These are phyloP conservation scores for Globisporangium cystogenes DNA, from an alignment of 352 stramenopile species.

Conservation along the genomic window DNA sequence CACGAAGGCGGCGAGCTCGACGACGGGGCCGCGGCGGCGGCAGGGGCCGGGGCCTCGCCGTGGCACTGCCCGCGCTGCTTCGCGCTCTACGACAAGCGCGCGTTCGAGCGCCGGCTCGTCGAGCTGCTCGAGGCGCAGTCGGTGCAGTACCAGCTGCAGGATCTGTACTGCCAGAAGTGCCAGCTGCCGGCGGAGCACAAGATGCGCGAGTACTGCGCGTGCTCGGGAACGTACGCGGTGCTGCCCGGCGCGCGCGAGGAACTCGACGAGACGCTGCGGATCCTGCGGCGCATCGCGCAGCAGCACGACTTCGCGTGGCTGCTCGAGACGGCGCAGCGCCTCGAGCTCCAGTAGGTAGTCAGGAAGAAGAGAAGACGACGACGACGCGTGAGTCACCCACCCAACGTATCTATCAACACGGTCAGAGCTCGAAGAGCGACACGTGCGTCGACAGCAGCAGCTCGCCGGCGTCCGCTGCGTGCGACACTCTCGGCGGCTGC, in stretches of 20 bases:
- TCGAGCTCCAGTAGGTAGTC: slow-evolving; percentile 22
- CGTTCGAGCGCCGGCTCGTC: slow-evolving; percentile 90
- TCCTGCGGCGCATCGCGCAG: slow-evolving; percentile 56
- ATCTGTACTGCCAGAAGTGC: slow-evolving; percentile 83
- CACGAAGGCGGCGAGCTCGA: slow-evolving; percentile 16
- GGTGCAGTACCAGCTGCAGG: slow-evolving; percentile 92
- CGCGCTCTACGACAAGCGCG: slow-evolving; percentile 84
- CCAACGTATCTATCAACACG: not conserved
- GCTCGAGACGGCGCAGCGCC: slow-evolving; percentile 57
- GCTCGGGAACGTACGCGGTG: slow-evolving; percentile 62
- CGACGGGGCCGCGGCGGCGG: slow-evolving; percentile 3
- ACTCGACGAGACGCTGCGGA: slow-evolving; percentile 50
- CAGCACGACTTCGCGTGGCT: slow-evolving; percentile 71
- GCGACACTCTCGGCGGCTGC: slow-evolving; percentile 6
- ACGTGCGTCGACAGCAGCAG: slow-evolving; percentile 2
- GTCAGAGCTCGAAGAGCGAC: slow-evolving; percentile 4
- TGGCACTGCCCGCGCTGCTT: slow-evolving; percentile 94
- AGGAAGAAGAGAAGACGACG: not conserved
- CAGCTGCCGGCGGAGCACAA: slow-evolving; percentile 65
- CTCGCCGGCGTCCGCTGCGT: not conserved
- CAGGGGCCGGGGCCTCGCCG: slow-evolving; percentile 2
- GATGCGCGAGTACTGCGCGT: slow-evolving; percentile 75
- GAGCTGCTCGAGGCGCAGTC: slow-evolving; percentile 85
- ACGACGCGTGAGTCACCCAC: too few relatives aligned
- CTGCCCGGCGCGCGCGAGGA: slow-evolving; percentile 24